Base-by-base conservation (phyloP, 257 asterid species). In the Fraxinus americana region DNA sequence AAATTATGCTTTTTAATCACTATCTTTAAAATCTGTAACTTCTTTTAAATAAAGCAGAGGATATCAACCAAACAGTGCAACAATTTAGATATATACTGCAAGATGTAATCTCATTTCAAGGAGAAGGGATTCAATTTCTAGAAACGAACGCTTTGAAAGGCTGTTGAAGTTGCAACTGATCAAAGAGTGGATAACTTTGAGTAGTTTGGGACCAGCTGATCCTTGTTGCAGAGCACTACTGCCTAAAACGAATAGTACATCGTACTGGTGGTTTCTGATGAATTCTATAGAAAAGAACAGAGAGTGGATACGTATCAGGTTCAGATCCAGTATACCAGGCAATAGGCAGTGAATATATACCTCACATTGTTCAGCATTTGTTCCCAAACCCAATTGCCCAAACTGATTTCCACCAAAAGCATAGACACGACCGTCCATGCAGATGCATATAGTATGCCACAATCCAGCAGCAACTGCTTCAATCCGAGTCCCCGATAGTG, bases 341-440 rank as follows among this genome's bases (percentile, higher is more conserved):
- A 54, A 54, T 41, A 61, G 68, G 75, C 34, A 70, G 17, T 41
- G 61, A 63, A 79, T 38, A 67, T 83, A 92, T 83, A 92, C 97
- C 97, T 90, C 90, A 70, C 88, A 83, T 67, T 87, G 91, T 59
- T 89, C 93, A 50, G 87, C 67, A 77, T 82, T 82, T 66, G 91
- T 86, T 79, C 93, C 93, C 83, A 90, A 57, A 59, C 97, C 97
- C 83, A 91, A 81, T 75, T 91, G 95, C 80, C 97, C 93, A 75
- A 91, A 92, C 82, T 92, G 97, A 78, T 92, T 92, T 77, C 97
- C 97, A 36, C 97, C 97, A 86, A 90, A 90, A 4, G 89, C 86
- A 73, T 85, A 83, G 67, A 92, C 89, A 35, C 84, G 88, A 2
- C 95, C 95, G 66, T 84, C 84, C 19, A 86, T 79, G 70, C 83